These are phyloP conservation scores for Schoenoplectus triqueter DNA, from an alignment of 202 grass and related monocot genomes.

Conservation along the genomic window DNA sequence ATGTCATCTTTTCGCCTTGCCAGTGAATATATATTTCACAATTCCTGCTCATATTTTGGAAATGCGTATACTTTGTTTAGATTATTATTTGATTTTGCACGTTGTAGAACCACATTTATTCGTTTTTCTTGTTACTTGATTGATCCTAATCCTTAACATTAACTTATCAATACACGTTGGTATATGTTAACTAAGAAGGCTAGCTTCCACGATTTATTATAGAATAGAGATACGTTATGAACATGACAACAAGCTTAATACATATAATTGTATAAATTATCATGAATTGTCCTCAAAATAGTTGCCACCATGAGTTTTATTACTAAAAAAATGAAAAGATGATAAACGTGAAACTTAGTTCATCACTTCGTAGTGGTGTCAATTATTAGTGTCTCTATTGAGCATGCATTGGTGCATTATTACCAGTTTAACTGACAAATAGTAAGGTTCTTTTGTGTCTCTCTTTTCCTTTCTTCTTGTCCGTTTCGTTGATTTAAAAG, in stretches of 20 bases:
- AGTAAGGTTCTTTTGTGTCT: not conserved
- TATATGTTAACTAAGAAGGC: not conserved
- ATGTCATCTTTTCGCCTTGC: not conserved
- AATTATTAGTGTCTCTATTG: slow-evolving; percentile 13
- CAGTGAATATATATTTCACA: not conserved
- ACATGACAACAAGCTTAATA: not conserved
- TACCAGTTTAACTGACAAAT: slow-evolving; percentile 24
- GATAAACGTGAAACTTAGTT: not conserved
- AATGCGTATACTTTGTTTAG: not conserved
- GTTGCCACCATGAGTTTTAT: not conserved
- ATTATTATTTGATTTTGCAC: not conserved
- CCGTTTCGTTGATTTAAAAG: not conserved
- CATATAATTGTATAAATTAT: not conserved
- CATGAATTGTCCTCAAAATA: slow-evolving; percentile 2
- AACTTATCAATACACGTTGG: not conserved
- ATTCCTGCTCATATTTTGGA: not conserved
- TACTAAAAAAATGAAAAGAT: not conserved
- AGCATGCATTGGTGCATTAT: slow-evolving; percentile 10
- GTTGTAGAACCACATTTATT: not conserved
- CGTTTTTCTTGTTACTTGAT: not conserved
- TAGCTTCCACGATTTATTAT: not conserved
- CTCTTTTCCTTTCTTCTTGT: not conserved
- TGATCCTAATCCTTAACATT: not conserved
- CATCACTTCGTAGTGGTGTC: not conserved
- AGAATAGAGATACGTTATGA: not conserved